Percentiles rank a stretch among this genome's conserved stretches.
Conservation (phyloP, 768 basidiomycete genomes). For the Lentinula sp. region DNA sequence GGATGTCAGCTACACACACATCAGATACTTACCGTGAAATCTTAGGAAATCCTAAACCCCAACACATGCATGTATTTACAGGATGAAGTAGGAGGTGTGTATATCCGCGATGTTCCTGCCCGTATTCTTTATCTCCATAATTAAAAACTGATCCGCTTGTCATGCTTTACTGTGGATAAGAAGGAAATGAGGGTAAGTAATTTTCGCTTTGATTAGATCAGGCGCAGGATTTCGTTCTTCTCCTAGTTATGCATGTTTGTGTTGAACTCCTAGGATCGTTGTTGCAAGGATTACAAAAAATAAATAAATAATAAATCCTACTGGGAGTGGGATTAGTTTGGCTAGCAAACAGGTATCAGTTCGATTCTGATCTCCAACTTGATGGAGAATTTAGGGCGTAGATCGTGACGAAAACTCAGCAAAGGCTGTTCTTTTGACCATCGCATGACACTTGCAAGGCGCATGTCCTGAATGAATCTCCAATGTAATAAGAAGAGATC, state of each 20-base stretch:
- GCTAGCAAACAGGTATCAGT: background rate
- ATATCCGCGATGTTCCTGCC: conserved; percentile 2
- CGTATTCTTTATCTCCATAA: background rate
- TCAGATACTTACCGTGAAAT: background rate
- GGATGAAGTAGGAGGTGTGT: no score
- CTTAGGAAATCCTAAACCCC: background rate
- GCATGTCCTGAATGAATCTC: background rate
- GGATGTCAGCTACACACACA: background rate
- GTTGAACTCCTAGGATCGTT: no score
- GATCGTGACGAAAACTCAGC: background rate
- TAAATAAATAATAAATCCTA: no score
- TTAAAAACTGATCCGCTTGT: conserved; percentile 6
- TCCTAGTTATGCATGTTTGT: no score
- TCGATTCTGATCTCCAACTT: background rate
- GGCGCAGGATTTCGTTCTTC: background rate
- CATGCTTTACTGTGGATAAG: background rate
- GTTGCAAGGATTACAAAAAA: no score
- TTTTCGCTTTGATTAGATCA: background rate
- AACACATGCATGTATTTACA: background rate
- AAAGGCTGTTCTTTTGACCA: background rate
- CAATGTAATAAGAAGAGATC: background rate
- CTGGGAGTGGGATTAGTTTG: no score
- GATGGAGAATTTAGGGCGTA: background rate
- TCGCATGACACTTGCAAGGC: background rate
- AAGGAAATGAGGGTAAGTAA: background rate